Conservation (phyloP, 176 grass and related monocot genomes). For the Zea luxurians region DNA sequence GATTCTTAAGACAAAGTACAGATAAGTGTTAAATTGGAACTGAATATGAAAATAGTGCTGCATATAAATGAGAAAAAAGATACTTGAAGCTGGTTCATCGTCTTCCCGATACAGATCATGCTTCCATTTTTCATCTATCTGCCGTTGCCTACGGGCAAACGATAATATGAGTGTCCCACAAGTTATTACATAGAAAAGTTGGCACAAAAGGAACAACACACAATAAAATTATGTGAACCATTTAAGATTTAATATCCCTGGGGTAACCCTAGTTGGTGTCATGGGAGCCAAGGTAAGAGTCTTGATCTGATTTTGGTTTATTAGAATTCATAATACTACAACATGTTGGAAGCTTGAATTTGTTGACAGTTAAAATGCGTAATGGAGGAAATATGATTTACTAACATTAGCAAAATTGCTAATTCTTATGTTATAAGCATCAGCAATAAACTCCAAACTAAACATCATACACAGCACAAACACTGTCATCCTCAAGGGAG, state of each 20-base stretch:
- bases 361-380: not conserved
- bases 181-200: not conserved
- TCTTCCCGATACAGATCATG: slow-evolving; percentile 86
- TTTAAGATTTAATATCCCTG: not conserved
- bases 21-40: slow-evolving; percentile 25
- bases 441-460: not conserved
- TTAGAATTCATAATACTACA: not conserved
- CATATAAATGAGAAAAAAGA: slow-evolving; percentile 24
- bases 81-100: slow-evolving; percentile 66
- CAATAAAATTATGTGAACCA: not conserved
- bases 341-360: not conserved
- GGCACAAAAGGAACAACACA: slow-evolving; percentile 9
- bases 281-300: not conserved
- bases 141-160: slow-evolving; percentile 67
- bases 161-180: slow-evolving; percentile 26
- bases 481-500: not conserved
- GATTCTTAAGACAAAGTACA: slow-evolving; percentile 58
- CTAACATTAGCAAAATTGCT: not conserved
- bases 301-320: slow-evolving; percentile 1
- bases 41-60: not conserved
- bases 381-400: not conserved
- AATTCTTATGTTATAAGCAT: not conserved
- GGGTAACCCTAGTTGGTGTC: not conserved
- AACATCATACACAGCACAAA: not conserved
- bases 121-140: slow-evolving; percentile 93